Evolutionary conservation across 129 eudicot species (phyloP), one percentile per base, ranked within the genome.

Genomic region (Helichrysum umbraculigerum): DNA sequence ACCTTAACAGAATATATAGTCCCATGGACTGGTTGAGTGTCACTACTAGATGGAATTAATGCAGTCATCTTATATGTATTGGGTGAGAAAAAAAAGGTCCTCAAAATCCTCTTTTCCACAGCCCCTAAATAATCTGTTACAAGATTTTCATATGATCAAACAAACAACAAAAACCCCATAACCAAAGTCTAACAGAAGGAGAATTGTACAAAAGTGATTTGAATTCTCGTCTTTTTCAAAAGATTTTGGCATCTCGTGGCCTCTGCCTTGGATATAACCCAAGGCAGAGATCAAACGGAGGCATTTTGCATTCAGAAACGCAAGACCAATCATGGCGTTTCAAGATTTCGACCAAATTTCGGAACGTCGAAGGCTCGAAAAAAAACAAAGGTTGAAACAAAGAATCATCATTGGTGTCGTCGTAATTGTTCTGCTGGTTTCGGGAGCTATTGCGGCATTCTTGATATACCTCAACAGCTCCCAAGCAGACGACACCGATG

Each of bases 261-360:
- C 92, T 85, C 92, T 90, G 96, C 90, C 96, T 90, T 87, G 92
- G 92, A 74, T 81, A 62, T 22, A 75, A 77, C 66, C 89, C 88
- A 85, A 86, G 97, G 90, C 90, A 87, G 93, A 76, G 96, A 74
- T 69, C 44, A 15, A 25, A 35, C 78, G 58, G 65, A 79, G 30
- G 32, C 74, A 44, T 69, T 68, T 57, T 52, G 77, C 71, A 59
- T 84, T 62, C 59, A 39, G 2, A 41, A 16, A 50, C 8, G 63
- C 63, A 32, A 66, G 12, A 42, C 22, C 47, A 66, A 51, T 52
- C 73, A 92, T 89, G 98, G 96, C 98, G 3, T 92, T 89, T 81
- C 93, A 92, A 77, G 98, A 90, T 84, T 87, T 92, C 41, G 96
- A 90, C 75, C 81, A 72, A 22, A 79, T 89, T 33, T 51, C 84